Conservation (phyloP, 1,284 basidiomycete genomes). For the Schizopora paradoxa region DNA sequence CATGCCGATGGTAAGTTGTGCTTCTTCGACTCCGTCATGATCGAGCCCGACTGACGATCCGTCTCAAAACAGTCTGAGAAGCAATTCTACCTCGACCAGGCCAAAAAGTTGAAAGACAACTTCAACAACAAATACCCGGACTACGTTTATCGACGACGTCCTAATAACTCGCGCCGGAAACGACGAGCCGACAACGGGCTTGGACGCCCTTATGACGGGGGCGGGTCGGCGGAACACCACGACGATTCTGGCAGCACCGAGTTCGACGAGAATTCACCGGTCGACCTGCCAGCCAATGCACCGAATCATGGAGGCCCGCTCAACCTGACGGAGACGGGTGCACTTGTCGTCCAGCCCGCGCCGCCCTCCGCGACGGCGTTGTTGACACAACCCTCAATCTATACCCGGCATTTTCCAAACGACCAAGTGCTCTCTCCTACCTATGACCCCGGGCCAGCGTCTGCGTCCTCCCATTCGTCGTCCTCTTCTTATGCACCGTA, state of each 20-base stretch:
- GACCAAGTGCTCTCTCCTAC: background rate
- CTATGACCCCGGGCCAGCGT: background rate
- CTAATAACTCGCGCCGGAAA: slow-evolving; percentile 75
- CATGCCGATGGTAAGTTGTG: slow-evolving; percentile 56
- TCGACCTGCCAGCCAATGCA: background rate
- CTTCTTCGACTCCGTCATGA: slow-evolving; percentile 7
- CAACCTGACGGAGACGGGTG: background rate
- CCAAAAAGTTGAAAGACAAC: slow-evolving; percentile 73
- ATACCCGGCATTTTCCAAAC: background rate
- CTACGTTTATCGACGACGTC: slow-evolving; percentile 77
- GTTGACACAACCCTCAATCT: background rate
- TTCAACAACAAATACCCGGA: slow-evolving; percentile 84
- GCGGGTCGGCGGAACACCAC: background rate
- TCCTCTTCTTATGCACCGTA: slow-evolving; percentile 4
- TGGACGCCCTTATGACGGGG: background rate
- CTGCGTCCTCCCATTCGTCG: background rate
- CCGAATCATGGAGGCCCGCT: background rate
- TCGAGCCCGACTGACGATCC: background rate
- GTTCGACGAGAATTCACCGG: slow-evolving; percentile 8
- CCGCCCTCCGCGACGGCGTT: background rate
- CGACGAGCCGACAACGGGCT: slow-evolving; percentile 45
- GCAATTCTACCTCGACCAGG: slow-evolving; percentile 79
- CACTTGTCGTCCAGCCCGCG: slow-evolving; percentile 1
- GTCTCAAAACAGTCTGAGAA: slow-evolving; percentile 55
- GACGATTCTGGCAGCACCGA: slow-evolving; percentile 7